These are phyloP conservation scores for Bimuria novae-zelandiae DNA, from an alignment of 2,329 filamentous ascomycete genomes.

Conservation along the genomic window DNA sequence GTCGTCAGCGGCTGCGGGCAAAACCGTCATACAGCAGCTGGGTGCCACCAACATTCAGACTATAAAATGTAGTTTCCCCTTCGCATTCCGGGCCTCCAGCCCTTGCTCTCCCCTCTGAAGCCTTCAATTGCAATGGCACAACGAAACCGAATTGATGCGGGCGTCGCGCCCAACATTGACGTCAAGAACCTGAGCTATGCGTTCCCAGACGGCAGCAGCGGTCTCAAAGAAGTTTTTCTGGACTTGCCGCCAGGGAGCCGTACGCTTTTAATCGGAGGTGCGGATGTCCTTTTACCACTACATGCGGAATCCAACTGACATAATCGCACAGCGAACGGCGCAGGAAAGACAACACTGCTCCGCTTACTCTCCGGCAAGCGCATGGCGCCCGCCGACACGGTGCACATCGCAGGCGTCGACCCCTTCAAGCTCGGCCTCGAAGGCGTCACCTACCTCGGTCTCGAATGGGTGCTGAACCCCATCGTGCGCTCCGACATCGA, in stretches of 20 bases:
- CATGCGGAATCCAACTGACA: not conserved
- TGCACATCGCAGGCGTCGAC: conserved; percentile 81
- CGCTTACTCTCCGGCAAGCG: conserved; percentile 94
- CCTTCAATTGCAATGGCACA: conserved; percentile 23
- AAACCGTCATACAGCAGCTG: not conserved
- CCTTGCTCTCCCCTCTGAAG: not conserved
- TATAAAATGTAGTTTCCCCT: not conserved
- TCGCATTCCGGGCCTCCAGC: not conserved
- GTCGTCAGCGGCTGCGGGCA: not conserved
- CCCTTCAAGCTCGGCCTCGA: conserved; percentile 89
- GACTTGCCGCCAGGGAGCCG: conserved; percentile 80
- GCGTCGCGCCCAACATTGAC: conserved; percentile 64
- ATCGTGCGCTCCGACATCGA: conserved; percentile 96
- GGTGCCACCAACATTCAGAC: not conserved
- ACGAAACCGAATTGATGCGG: conserved; percentile 19
- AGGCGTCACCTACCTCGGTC: conserved; percentile 93
- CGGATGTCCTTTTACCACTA: conserved; percentile 12
- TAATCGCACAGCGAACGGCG: conserved; percentile 77
- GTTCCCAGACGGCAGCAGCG: conserved; percentile 84
- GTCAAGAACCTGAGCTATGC: conserved; percentile 81
- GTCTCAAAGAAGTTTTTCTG: conserved; percentile 74
- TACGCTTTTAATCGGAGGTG: conserved; percentile 87
- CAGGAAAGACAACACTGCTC: conserved; percentile 95
- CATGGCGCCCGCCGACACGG: conserved; percentile 75
- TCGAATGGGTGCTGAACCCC: conserved; percentile 97